These are phyloP conservation scores for Penicillium waksmanii DNA, from an alignment of 495 filamentous ascomycete species.

Conservation along the genomic window DNA sequence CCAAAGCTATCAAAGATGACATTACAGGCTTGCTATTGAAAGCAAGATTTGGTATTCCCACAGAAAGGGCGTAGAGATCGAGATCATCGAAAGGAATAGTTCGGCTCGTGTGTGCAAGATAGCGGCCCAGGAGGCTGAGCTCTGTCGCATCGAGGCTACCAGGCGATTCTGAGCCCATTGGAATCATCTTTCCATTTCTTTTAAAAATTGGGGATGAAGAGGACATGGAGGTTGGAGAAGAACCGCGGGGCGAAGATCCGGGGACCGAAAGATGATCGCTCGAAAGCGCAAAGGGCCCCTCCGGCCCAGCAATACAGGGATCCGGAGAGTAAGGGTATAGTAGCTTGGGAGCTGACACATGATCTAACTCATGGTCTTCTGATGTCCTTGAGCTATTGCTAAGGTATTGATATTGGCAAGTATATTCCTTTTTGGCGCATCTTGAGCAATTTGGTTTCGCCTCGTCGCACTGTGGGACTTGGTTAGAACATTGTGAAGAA, in stretches of 20 bases:
- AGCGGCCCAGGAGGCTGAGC: conserved; percentile 41
- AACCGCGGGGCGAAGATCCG: conserved; percentile 7
- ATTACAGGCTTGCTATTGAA: conserved; percentile 44
- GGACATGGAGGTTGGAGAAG: background rate
- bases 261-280: conserved; percentile 14
- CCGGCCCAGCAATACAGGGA: background rate
- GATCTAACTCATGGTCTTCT: background rate
- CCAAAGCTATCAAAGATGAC: conserved; percentile 44
- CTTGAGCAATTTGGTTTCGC: conserved; percentile 28
- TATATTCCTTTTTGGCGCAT: conserved; percentile 26
- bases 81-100: conserved; percentile 35
- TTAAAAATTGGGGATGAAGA: conserved; percentile 7
- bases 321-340: background rate
- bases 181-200: conserved; percentile 3
- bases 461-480: conserved; percentile 29
- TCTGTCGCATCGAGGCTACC: conserved; percentile 33
- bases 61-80: conserved; percentile 43
- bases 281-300: conserved; percentile 1
- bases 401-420: conserved; percentile 25
- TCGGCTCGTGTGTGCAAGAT: conserved; percentile 46
- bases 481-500: conserved; percentile 10
- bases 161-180: background rate
- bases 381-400: background rate
- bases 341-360: background rate
- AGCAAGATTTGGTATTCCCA: conserved; percentile 47